Conservation (phyloP, 805 yeast species). For the Wickerhamiella galacta region DNA sequence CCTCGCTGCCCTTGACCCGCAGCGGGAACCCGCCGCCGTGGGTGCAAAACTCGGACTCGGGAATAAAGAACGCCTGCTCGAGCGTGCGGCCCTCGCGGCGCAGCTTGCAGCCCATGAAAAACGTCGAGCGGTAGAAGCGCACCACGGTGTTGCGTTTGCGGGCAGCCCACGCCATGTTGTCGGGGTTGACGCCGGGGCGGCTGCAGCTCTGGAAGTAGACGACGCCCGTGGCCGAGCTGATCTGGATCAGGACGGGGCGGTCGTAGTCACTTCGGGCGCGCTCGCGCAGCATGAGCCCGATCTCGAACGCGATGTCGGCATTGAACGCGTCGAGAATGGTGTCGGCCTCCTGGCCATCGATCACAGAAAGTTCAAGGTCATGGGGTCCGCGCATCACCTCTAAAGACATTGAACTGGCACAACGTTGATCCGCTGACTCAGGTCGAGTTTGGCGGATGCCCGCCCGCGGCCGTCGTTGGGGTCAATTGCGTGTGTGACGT, state of each 20-base stretch:
- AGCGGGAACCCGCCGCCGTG: slow-evolving; percentile 22
- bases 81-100: slow-evolving; percentile 12
- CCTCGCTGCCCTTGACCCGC: slow-evolving; percentile 19
- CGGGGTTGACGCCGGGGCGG: slow-evolving; percentile 18
- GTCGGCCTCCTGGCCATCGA: slow-evolving; percentile 17
- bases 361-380: slow-evolving; percentile 8
- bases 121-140: slow-evolving; percentile 16
- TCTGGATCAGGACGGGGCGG: slow-evolving; percentile 16
- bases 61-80: slow-evolving; percentile 11
- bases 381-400: slow-evolving; percentile 16
- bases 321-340: slow-evolving; percentile 17
- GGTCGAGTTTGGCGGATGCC: no score
- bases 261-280: slow-evolving; percentile 5
- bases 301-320: slow-evolving; percentile 52
- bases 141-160: slow-evolving; percentile 17
- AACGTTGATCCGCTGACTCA: no score
- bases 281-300: slow-evolving; percentile 52
- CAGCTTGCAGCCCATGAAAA: slow-evolving; percentile 18
- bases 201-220: slow-evolving; percentile 17
- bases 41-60: slow-evolving; percentile 14
- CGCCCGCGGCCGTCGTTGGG: no score
- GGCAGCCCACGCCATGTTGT: slow-evolving; percentile 18
- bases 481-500: no score
- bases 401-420: no score
- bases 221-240: slow-evolving; percentile 14